Evolutionary conservation across 2,329 filamentous ascomycete species (phyloP), one percentile per base, ranked within the genome.

Genomic region (Scedosporium minutisporum): DNA sequence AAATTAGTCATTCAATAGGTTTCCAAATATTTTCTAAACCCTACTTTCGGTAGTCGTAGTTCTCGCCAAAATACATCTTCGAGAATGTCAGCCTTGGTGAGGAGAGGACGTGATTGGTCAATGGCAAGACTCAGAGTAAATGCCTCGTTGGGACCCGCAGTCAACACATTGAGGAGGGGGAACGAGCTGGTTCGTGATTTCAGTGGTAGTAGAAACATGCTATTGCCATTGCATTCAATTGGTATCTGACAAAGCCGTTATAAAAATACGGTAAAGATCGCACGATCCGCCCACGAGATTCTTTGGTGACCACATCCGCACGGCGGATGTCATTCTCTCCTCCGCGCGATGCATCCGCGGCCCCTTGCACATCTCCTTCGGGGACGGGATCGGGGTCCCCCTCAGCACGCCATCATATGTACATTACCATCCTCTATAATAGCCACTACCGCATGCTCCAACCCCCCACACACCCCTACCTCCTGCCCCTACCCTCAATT

Each of bases 211-310:
- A 38, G 57, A 60, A 27, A 38, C 23, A 9, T 48, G 58, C 41
- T 44, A 29, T 60, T 60, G 59, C 21, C 59, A 61, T 44, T 61
- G 29, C 48, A 53, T 53, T 58, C 44, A 61, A 27, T 38, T 61
- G 44, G 59, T 61, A 61, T 61, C 59, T 61, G 44, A 61, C 59
- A 61, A 61, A 51, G 42, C 59, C 59, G 33, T 46, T 38, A 46
- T 58, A 58, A 58, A n/a, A 51, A 51, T 14, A 29, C 12, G 27
- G 23, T n/a, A 58, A 29, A 58, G 55, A 61, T 33, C 44, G 58
- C 27, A 12, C 12, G 44, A 38, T 27, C 42, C 23, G 25, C 48
- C 42, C 42, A 38, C 44, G 29, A 58, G 25, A 58, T 58, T 23
- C 55, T 58, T 25, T 14, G 55, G 55, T 14, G 55, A 38, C 25